Evolutionary conservation across 306 rosid genomes (phyloP), one percentile per base, ranked within the genome.

Genomic region (Ziziphus jujuba): DNA sequence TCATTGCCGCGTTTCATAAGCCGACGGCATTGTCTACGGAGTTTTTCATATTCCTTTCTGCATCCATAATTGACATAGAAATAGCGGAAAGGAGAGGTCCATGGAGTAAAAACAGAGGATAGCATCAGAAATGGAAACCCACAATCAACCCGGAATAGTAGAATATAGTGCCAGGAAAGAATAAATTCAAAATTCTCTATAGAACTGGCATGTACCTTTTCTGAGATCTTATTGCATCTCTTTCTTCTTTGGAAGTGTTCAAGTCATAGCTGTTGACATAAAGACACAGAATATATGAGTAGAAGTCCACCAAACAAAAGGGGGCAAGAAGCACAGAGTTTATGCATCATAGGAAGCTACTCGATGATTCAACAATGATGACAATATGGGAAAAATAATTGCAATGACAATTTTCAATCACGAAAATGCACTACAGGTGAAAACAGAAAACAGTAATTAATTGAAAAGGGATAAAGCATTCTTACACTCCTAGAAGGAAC

Each of bases 401-500:
- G 21, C 5, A 16, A 5, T 50, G 10, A 16, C 11, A 15, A 7
- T 6, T 14, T 5, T 50, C 55, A 50, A 50, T 5, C 6, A 6
- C 13, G n/a, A 7, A 50, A 50, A 7, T 40, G 10, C 45, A 9
- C 3, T 11, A 12, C 12, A 40, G 45, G 45, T 12, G 9, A 40
- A 40, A 12, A 40, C 2, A 40, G 45, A 40, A 56, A 13, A 38
- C n/a, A 34, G 10, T 40, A 61, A 45, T 58, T 50, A 70, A 57
- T 63, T 69, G 77, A 34, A 65, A 44, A 52, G 58, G 68, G 51
- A 34, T 40, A 49, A 48, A 70, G 59, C 48, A 75, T 57, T 73
- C 99, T 88, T 85, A 95, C 99, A 91, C 95, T 95, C 99, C 99
- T 59, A 95, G 92, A 36, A 95, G 96, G 77, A 88, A 95, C 38